Evolutionary conservation across 148 eudicot species (phyloP), one percentile per base, ranked within the genome.

Genomic region (Fagopyrum esculentum): DNA sequence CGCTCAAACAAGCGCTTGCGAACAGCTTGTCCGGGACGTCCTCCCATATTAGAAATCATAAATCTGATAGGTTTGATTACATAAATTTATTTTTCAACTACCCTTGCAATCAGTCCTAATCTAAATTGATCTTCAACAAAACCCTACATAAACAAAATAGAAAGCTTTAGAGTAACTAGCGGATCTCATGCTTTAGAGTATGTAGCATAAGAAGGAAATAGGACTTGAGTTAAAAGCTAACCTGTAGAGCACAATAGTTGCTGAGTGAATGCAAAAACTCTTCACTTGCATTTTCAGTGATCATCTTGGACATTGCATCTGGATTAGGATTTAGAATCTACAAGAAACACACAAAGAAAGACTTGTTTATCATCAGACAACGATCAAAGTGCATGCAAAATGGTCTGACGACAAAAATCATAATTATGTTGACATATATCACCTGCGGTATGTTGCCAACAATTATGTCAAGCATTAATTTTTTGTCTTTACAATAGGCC

Each of bases 361-460:
- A 64, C 17, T 17, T 4, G 29, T 46, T 6, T 19, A 71, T n/a
- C 73, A 71, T 6, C 54, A 71, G 54, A 71, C 54, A 17, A 64
- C 70, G 13, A 12, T 64, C 70, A 30, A 45, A 13, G 26, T 22
- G 5, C 45, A n/a, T 64, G 70, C 35, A 64, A 35, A 5, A 64
- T 6, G 4, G 45, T 64, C 0, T 45, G 46, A 30, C 35, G 5
- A 64, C n/a, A 30, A 35, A 64, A 64, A 17, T 12, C 19, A n/a
- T 29, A 73, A 22, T 22, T 22, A 22, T 22, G 9, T 50, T 68
- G 40, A 66, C 47, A 73, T 69, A 50, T 45, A 69, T 72, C 81
- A 95, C 98, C 91, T 95, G 98, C 26, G 98, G 98, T 83, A 95
- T 95, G 88, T 97, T 92, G 72, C 98, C 98, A 80, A 95, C 93